Percentiles rank a stretch among this genome's conserved stretches.
phyloP scores from a whole-genome alignment of 2,329 filamentous ascomycete species.

The Diatrype stigma region DNA sequence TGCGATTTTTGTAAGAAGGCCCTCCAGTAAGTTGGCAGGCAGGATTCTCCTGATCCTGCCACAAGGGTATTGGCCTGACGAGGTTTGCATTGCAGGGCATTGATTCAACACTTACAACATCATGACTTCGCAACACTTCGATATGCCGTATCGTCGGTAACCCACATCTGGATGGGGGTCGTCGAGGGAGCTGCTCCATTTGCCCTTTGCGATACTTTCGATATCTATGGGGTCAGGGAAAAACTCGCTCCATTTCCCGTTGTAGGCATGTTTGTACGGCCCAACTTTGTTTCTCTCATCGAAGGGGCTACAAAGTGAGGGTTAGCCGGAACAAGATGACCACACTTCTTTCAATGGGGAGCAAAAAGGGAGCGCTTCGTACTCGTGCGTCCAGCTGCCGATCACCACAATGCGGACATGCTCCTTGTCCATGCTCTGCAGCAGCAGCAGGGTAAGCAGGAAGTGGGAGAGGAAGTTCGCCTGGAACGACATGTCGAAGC shows the following conservation, averaged over 20 bases:
- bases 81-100: too few species aligned
- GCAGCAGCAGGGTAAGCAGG: conserved; percentile 27
- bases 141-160: conserved; percentile 21
- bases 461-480: conserved; percentile 30
- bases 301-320: conserved; percentile 2
- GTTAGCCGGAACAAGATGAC: too few species aligned
- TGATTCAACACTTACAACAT: conserved; percentile 15
- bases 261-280: conserved; percentile 5
- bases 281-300: conserved; percentile 11
- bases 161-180: conserved; percentile 11
- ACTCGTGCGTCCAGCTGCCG: conserved; percentile 29
- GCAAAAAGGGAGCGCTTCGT: conserved; percentile 5
- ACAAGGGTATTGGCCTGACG: too few species aligned
- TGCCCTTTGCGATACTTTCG: conserved; percentile 14
- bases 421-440: conserved; percentile 29
- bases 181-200: conserved; percentile 11
- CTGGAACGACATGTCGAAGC: conserved; percentile 29
- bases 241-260: conserved; percentile 10
- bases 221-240: conserved; percentile 11
- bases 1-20: background rate
- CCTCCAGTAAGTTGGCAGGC: background rate
- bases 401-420: conserved; percentile 26
- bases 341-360: background rate
- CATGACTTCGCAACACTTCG: conserved; percentile 21
- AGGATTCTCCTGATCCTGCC: too few species aligned